Percentiles rank a stretch among this genome's conserved stretches.
phyloP scores from a whole-genome alignment of 805 yeast species.

The Saturnispora serradocipensis region DNA sequence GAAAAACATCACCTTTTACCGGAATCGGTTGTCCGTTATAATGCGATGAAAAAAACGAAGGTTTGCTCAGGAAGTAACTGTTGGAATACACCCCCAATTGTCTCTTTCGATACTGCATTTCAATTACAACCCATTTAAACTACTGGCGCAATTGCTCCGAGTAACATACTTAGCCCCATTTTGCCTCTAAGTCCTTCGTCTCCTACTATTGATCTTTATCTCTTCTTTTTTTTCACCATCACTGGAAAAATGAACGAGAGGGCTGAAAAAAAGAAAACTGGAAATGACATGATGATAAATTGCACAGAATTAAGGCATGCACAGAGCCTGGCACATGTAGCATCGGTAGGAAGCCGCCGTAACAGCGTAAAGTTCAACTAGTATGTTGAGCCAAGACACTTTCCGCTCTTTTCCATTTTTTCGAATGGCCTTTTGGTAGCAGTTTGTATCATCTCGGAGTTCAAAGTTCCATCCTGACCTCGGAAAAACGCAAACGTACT shows the following conservation, averaged over 20 bases:
- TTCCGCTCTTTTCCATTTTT: not conserved
- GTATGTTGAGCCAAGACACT: not conserved
- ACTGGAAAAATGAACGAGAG: not conserved
- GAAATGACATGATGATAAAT: not conserved
- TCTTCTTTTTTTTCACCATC: not conserved
- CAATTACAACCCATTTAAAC: no score
- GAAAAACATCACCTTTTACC: conserved; percentile 1
- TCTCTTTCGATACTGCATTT: not conserved
- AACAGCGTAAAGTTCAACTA: not conserved
- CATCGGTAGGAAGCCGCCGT: not conserved
- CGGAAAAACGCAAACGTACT: not conserved
- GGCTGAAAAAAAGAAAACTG: not conserved
- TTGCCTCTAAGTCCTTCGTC: not conserved
- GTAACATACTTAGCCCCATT: not conserved
- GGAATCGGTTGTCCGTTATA: not conserved
- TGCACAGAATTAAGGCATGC: not conserved
- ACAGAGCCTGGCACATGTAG: not conserved
- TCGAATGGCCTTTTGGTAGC: not conserved
- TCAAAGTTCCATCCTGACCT: not conserved
- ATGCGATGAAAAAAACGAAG: not conserved
- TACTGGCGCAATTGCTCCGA: no score
- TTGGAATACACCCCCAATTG: not conserved
- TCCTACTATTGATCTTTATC: not conserved
- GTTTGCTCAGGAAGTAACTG: not conserved
- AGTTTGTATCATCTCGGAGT: not conserved